phyloP scores from a whole-genome alignment of 1,139 yeast genomes.

The Magnusiomyces suaveolens region DNA sequence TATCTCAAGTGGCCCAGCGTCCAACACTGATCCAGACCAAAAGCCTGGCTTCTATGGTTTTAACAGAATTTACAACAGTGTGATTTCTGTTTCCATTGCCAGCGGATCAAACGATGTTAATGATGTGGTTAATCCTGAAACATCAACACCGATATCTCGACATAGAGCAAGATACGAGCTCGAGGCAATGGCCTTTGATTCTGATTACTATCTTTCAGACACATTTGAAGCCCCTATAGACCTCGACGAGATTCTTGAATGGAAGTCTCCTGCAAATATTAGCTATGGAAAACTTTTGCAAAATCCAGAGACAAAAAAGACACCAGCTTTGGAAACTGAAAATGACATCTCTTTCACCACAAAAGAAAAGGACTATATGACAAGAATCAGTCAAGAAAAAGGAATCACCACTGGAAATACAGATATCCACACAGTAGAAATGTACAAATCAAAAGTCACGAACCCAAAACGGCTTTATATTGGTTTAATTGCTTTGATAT shows the following conservation, averaged over 20 bases:
- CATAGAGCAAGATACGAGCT: slow-evolving; percentile 53
- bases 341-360: slow-evolving; percentile 43
- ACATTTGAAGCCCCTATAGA: slow-evolving; percentile 42
- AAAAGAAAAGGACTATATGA: slow-evolving; percentile 57
- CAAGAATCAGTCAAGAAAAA: slow-evolving; percentile 51
- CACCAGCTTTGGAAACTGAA: slow-evolving; percentile 25
- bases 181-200: slow-evolving; percentile 74
- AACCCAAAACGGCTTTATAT: slow-evolving; percentile 46
- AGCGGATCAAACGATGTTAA: slow-evolving; percentile 80
- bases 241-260: slow-evolving; percentile 45
- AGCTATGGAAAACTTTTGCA: slow-evolving; percentile 21
- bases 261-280: slow-evolving; percentile 44
- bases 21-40: background rate
- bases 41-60: slow-evolving; percentile 57
- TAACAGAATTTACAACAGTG: slow-evolving; percentile 52
- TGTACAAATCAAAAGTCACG: slow-evolving; percentile 21
- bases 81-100: slow-evolving; percentile 54
- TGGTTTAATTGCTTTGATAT: slow-evolving; percentile 55
- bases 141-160: slow-evolving; percentile 45
- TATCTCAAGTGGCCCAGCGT: background rate
- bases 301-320: background rate
- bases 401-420: slow-evolving; percentile 33
- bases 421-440: slow-evolving; percentile 26
- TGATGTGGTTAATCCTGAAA: slow-evolving; percentile 75
- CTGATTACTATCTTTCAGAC: slow-evolving; percentile 84